Base-by-base conservation (phyloP, 768 basidiomycete species). In the Tricholoma bakamatsutake region DNA sequence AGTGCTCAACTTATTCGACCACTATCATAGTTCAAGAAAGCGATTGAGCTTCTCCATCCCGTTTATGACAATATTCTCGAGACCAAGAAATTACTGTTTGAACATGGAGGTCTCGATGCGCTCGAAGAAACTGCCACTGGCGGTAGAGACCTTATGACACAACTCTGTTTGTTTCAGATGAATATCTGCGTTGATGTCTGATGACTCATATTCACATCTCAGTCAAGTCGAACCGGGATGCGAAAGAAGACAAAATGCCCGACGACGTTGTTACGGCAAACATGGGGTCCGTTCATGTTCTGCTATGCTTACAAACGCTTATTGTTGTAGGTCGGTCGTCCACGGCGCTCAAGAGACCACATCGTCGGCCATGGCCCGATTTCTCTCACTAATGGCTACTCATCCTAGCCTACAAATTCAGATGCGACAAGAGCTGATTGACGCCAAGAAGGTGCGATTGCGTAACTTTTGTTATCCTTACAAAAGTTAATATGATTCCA, bases 291-390 rank as follows among this genome's bases (percentile, higher is more conserved):
- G 62, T 15, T 2, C 34, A 31, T 2, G 30, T 30, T 39, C 13
- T 48, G 2, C 30, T 48, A 10, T 30, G 4, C 27, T 47, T 18
- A 28, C 31, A 8, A 35, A n/a, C 33, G 21, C 50, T 24, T 12
- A 40, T n/a, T 15, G 30, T 33, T 33, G 17, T 48, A 71, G 70
- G 10, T 66, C 67, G 4, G 57, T 75, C 21, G 62, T 73, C 15
- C 67, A 71, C 31, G 70, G 71, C 0, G 72, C 65, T 1, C 68
- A 69, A 50, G 73, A 74, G 56, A 74, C 72, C 0, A 73, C 73
- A 0, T 68, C 71, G 6, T 62, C 61, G 3, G 61, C 66, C 2
- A 61, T 74, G 9, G 61, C 66, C 9, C 63, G 68, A 0, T 65
- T 68, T 9, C 53, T 75, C 13, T 58, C 57, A 8, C 18, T 66